phyloP scores from a whole-genome alignment of 805 yeast species.

The Nakazawaea pomicola region DNA sequence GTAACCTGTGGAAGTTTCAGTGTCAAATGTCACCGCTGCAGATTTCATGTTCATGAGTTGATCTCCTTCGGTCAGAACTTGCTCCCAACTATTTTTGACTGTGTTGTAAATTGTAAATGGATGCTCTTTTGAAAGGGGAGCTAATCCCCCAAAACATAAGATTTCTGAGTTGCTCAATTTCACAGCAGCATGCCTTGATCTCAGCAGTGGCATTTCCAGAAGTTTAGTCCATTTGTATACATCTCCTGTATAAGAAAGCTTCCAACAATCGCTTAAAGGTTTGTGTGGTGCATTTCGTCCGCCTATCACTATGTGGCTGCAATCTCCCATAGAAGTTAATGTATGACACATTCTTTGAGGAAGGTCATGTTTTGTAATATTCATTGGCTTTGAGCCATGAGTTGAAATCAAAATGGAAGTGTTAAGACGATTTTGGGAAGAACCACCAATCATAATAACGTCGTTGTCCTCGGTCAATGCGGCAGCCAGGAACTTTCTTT shows the following conservation, averaged over 20 bases:
- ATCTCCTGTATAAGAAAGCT: slow-evolving; percentile 18
- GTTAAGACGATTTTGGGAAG: slow-evolving; percentile 30
- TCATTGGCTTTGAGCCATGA: slow-evolving; percentile 10
- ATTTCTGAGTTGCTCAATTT: slow-evolving; percentile 23
- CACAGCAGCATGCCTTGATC: slow-evolving; percentile 49
- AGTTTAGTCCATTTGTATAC: slow-evolving; percentile 35
- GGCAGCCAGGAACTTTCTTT: slow-evolving; percentile 36
- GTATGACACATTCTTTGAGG: slow-evolving; percentile 57
- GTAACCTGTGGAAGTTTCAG: slow-evolving; percentile 27
- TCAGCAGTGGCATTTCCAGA: slow-evolving; percentile 34
- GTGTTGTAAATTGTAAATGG: slow-evolving; percentile 21
- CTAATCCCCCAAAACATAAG: slow-evolving; percentile 50
- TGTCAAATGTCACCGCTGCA: slow-evolving; percentile 30
- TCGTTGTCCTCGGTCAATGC: slow-evolving; percentile 13
- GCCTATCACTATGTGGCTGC: slow-evolving; percentile 43
- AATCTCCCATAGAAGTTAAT: slow-evolving; percentile 28
- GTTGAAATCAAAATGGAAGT: slow-evolving; percentile 10
- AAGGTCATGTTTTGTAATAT: slow-evolving; percentile 14
- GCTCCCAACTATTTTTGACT: slow-evolving; percentile 10
- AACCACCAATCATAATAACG: slow-evolving; percentile 33
- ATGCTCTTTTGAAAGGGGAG: slow-evolving; percentile 1
- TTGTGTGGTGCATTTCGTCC: slow-evolving; percentile 63
- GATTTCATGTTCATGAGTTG: slow-evolving; percentile 23
- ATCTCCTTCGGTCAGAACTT: slow-evolving; percentile 16
- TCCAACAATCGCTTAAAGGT: slow-evolving; percentile 40